Percentiles rank a stretch among this genome's conserved stretches.
Evolutionary conservation across 495 filamentous ascomycete species (phyloP).

Genomic region (Podospora comata): DNA sequence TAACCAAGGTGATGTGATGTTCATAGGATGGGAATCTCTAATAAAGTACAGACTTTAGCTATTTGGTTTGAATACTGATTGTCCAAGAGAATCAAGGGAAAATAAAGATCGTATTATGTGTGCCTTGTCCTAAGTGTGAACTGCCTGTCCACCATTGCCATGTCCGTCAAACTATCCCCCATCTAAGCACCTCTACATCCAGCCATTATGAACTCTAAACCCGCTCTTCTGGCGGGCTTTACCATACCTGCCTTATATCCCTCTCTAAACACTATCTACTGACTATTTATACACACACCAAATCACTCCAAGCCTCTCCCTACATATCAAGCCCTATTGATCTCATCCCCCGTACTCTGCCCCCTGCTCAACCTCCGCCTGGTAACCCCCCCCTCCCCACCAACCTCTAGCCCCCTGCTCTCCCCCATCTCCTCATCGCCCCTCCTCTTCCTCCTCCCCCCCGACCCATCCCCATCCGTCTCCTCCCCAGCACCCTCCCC

Average conservation of each 20-base stretch:
- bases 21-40: too few relatives aligned
- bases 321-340: background rate
- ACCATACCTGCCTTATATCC: background rate
- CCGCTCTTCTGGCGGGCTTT: background rate
- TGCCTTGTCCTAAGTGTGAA: too few relatives aligned
- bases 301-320: background rate
- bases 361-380: constrained; percentile 18
- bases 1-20: too few relatives aligned
- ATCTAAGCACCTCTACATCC: background rate
- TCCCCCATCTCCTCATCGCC: constrained; percentile 35
- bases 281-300: background rate
- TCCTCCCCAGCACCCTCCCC: constrained; percentile 8
- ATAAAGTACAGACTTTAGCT: too few relatives aligned
- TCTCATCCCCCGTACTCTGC: constrained; percentile 6
- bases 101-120: too few relatives aligned
- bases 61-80: too few relatives aligned
- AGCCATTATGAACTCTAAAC: background rate
- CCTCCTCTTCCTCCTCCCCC: constrained; percentile 14
- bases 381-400: constrained; percentile 7
- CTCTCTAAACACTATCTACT: background rate
- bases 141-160: too few relatives aligned
- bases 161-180: background rate
- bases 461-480: constrained; percentile 9
- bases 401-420: constrained; percentile 14
- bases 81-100: too few relatives aligned